Percentiles rank a stretch among this genome's conserved stretches.
Conservation (phyloP, 2,329 filamentous ascomycete species). For the Aureobasidium namibiae region DNA sequence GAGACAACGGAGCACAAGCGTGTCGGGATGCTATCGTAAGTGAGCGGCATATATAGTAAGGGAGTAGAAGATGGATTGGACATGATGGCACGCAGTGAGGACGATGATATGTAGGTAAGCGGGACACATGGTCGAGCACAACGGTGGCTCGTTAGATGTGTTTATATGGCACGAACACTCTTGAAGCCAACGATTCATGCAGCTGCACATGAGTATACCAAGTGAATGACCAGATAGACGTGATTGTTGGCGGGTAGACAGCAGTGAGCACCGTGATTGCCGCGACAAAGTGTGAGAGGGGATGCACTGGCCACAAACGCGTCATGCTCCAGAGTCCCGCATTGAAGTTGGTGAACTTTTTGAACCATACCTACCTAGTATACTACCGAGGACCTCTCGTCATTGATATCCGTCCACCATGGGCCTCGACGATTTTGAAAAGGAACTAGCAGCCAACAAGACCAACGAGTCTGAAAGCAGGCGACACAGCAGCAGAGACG, state of each 20-base stretch:
- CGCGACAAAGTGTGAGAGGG: not conserved
- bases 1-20: not conserved
- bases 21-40: not conserved
- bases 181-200: not conserved
- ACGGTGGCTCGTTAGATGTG: not conserved
- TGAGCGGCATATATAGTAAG: not conserved
- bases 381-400: not conserved
- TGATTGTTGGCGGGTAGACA: not conserved
- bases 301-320: not conserved
- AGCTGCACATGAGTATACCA: not conserved
- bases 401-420: constrained; percentile 28
- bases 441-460: constrained; percentile 60
- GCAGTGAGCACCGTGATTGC: too few species aligned
- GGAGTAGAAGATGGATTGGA: not conserved
- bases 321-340: not conserved
- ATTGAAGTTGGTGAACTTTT: not conserved
- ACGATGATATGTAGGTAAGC: not conserved
- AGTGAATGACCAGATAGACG: not conserved
- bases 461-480: constrained; percentile 44
- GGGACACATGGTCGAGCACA: not conserved
- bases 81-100: not conserved
- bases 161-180: not conserved
- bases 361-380: too few species aligned
- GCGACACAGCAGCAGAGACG: constrained; percentile 34
- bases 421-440: constrained; percentile 69